A percentile compares a stretch with the other conserved stretches of the same genome.
phyloP scores from a whole-genome alignment of 192 early-diverging fungal species.

The Podila clonocystis region DNA sequence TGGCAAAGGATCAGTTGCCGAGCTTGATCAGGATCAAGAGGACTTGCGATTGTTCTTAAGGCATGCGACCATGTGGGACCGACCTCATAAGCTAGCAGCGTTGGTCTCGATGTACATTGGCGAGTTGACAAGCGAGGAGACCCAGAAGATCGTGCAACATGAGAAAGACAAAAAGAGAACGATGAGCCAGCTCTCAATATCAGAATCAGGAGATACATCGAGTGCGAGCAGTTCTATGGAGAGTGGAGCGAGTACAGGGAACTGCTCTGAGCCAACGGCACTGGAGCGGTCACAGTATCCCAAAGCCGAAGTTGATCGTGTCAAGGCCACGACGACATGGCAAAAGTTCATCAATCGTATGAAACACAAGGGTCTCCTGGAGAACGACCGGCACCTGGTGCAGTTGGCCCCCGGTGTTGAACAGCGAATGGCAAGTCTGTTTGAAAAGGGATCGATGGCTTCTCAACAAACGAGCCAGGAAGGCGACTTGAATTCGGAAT shows the following conservation, averaged over 20 bases:
- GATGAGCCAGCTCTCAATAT: too few relatives aligned
- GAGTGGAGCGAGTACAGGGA: background rate
- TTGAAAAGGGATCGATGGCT: too few relatives aligned
- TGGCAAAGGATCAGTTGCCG: background rate
- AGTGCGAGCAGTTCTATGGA: background rate
- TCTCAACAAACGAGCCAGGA: too few relatives aligned
- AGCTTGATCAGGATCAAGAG: constrained; percentile 7
- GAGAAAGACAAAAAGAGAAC: too few relatives aligned
- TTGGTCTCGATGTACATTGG: constrained; percentile 5
- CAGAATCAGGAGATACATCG: too few relatives aligned
- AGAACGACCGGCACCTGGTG: too few relatives aligned
- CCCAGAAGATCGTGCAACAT: too few relatives aligned
- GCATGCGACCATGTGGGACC: constrained; percentile 16
- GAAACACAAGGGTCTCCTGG: background rate
- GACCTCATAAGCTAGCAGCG: background rate
- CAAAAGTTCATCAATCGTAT: background rate
- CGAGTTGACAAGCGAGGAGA: too few relatives aligned
- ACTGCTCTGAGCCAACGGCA: background rate
- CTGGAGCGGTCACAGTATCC: background rate
- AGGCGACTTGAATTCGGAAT: too few relatives aligned
- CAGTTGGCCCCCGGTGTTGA: too few relatives aligned
- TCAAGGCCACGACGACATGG: background rate
- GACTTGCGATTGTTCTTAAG: constrained; percentile 31
- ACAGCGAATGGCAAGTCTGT: too few relatives aligned
- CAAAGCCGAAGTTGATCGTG: background rate